Conservation (phyloP, 1,139 yeast genomes). For the Lodderomyces parapsilosis region DNA sequence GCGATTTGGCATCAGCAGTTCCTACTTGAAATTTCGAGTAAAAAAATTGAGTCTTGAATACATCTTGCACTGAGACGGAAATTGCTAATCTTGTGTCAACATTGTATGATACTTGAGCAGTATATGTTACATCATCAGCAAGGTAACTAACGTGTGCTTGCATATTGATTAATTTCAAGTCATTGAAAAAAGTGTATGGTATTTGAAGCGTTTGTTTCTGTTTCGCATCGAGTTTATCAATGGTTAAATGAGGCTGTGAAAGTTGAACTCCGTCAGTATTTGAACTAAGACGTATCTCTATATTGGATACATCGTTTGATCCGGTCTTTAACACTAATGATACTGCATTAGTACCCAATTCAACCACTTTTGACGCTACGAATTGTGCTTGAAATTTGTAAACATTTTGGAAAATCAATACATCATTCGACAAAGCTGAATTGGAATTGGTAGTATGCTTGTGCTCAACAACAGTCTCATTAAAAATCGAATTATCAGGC, state of each 20-base stretch:
- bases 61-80: constrained; percentile 78
- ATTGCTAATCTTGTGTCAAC: constrained; percentile 54
- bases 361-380: constrained; percentile 16
- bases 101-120: constrained; percentile 24
- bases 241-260: constrained; percentile 16
- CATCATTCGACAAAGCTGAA: not conserved
- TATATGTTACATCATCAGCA: constrained; percentile 19
- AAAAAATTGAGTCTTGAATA: constrained; percentile 53
- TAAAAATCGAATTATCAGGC: constrained; percentile 10
- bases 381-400: constrained; percentile 25
- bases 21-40: constrained; percentile 71
- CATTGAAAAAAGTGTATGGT: constrained; percentile 15
- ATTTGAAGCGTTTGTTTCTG: constrained; percentile 2
- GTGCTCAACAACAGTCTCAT: constrained; percentile 13
- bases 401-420: constrained; percentile 16
- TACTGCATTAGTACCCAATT: constrained; percentile 23
- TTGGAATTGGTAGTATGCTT: not conserved
- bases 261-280: constrained; percentile 19
- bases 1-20: constrained; percentile 49
- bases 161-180: constrained; percentile 25
- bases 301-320: constrained; percentile 13
- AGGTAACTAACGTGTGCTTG: constrained; percentile 33
- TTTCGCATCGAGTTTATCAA: constrained; percentile 21
- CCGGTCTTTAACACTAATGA: constrained; percentile 24
- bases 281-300: constrained; percentile 17